Base-by-base conservation (phyloP, 768 basidiomycete species). In the Pisolithus sp. region DNA sequence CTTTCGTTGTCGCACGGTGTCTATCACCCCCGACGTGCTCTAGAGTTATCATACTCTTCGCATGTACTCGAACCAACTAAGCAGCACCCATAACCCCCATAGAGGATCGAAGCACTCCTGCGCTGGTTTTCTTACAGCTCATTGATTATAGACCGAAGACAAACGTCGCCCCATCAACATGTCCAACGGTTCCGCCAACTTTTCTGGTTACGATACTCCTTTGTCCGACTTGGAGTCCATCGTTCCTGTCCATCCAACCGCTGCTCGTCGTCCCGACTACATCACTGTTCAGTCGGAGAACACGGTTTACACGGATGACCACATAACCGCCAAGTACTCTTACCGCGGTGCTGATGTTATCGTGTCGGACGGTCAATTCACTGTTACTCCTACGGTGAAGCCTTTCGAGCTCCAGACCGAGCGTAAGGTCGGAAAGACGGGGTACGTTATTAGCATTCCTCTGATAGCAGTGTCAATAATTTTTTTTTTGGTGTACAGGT, bases 1-100 rank as follows among this genome's bases (percentile, higher is more conserved):
- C 18, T 47, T 23, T 4, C 20, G 34, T 34, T 34, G 4, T 34
- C 42, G 17, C 30, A 39, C 48, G 57, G 57, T 58, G 57, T 56
- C 17, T 40, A 5, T 24, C 57, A 54, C 57, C 53, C 13, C 49
- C 46, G 21, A 18, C 54, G 38, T 54, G 52, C 52, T 49, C 58
- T 49, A 53, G 63, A 57, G 67, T 59, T 47, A 55, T 75, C 68
- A 74, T 23, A 72, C 64, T 63, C 66, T 61, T 76, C 90, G 86
- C 81, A 93, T 93, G 92, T 95, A 85, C 89, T 90, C 88, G 58
- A 93, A 94, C 88, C 85, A 86, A 70, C 86, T 93, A 60, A 84
- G 86, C 72, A 88, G 86, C 71, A 75, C 82, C 60, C 92, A 94
- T 76, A 94, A 94, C 75, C 78, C 80, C 62, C 80, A 88, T 76